Conservation (phyloP, 2,329 filamentous ascomycete genomes). For the Emergomyces orientalis region DNA sequence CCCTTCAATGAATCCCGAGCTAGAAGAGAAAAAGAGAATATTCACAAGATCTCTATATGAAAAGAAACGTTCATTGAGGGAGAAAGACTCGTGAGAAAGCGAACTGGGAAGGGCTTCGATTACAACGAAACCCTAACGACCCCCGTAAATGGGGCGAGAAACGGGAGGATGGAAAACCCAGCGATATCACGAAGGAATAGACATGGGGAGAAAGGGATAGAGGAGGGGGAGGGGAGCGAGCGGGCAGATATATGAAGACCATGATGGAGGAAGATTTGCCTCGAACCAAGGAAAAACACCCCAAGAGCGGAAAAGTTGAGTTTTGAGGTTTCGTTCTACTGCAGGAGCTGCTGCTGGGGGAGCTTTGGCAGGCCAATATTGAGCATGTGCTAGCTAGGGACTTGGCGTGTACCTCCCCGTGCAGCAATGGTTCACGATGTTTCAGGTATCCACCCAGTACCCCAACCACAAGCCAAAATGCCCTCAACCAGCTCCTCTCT, state of each 20-base stretch:
- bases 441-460: conserved; percentile 4
- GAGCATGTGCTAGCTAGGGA: background rate
- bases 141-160: background rate
- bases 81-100: background rate
- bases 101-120: background rate
- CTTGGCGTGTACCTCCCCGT: conserved; percentile 1
- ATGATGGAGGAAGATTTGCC: background rate
- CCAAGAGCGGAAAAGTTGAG: background rate
- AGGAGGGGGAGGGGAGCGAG: background rate
- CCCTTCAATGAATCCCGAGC: background rate
- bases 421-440: background rate
- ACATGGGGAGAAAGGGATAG: background rate
- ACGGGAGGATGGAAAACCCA: background rate
- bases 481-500: background rate
- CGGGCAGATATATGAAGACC: background rate
- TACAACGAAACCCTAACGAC: background rate
- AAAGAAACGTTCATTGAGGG: background rate
- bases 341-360: too few relatives aligned
- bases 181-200: background rate
- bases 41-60: background rate
- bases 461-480: background rate
- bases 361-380: background rate
- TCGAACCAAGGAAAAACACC: background rate
- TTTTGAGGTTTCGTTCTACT: too few relatives aligned
- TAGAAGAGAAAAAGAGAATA: background rate